These are phyloP conservation scores for Mycosphaerella sp. DNA, from an alignment of 2,329 filamentous ascomycete species.

Conservation along the genomic window DNA sequence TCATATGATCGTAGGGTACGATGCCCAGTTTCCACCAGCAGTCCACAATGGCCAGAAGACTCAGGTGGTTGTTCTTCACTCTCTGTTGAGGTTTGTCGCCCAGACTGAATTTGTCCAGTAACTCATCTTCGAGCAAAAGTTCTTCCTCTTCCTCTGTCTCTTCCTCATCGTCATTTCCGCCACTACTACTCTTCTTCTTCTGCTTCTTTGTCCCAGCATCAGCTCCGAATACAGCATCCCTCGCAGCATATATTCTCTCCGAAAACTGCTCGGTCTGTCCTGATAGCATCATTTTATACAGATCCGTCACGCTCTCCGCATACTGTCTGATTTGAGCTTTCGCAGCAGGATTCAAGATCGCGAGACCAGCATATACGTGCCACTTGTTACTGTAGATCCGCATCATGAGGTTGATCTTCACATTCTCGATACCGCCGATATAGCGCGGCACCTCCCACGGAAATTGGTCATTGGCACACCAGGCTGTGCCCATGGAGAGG, in stretches of 20 bases:
- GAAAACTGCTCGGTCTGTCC: slow-evolving; percentile 71
- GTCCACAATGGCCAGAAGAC: slow-evolving; percentile 91
- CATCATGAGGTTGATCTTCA: slow-evolving; percentile 96
- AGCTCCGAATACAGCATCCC: slow-evolving; percentile 58
- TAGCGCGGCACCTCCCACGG: slow-evolving; percentile 97
- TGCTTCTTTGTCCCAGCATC: slow-evolving; percentile 43
- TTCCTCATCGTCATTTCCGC: slow-evolving; percentile 50
- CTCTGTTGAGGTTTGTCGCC: slow-evolving; percentile 60
- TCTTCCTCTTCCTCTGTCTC: slow-evolving; percentile 26
- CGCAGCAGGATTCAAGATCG: slow-evolving; percentile 91
- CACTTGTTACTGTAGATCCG: slow-evolving; percentile 98
- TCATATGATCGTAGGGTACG: slow-evolving; percentile 98
- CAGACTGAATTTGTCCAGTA: slow-evolving; percentile 84
- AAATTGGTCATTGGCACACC: slow-evolving; percentile 91
- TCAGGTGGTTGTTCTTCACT: slow-evolving; percentile 88
- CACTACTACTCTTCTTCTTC: too few relatives aligned
- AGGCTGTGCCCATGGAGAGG: slow-evolving; percentile 91
- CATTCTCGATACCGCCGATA: slow-evolving; percentile 94
- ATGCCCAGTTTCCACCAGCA: slow-evolving; percentile 94
- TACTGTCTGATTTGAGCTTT: slow-evolving; percentile 92
- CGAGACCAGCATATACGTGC: slow-evolving; percentile 97
- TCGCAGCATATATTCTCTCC: slow-evolving; percentile 69
- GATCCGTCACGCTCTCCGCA: slow-evolving; percentile 80
- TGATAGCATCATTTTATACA: slow-evolving; percentile 95
- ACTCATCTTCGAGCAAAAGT: slow-evolving; percentile 67